These are phyloP conservation scores for Vigna mungo DNA, from an alignment of 306 rosid genomes.

Conservation along the genomic window DNA sequence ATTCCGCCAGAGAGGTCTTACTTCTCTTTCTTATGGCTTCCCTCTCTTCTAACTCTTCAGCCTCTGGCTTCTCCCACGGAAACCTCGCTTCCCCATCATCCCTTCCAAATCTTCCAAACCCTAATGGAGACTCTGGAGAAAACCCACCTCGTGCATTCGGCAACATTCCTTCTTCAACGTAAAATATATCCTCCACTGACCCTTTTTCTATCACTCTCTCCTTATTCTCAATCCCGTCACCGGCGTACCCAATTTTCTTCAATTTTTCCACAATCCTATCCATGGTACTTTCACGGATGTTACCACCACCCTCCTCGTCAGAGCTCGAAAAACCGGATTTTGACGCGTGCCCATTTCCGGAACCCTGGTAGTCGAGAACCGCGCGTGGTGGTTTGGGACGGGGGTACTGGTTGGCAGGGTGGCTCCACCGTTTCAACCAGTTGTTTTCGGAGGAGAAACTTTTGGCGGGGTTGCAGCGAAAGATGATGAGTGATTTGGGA, in stretches of 20 bases:
- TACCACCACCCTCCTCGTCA: constrained; percentile 47
- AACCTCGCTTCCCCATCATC: constrained; percentile 77
- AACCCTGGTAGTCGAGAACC: constrained; percentile 52
- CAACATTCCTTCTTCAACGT: constrained; percentile 87
- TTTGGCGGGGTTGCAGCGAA: constrained; percentile 27
- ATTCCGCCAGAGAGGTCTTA: constrained; percentile 76
- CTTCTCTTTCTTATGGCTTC: constrained; percentile 50
- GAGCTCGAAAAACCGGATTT: constrained; percentile 45
- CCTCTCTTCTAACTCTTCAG: constrained; percentile 50
- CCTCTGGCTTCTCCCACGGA: constrained; percentile 92
- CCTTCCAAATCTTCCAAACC: constrained; percentile 71
- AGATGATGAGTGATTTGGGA: constrained; percentile 40
- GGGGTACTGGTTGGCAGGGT: constrained; percentile 47
- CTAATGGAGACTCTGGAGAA: constrained; percentile 70
- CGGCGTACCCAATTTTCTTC: constrained; percentile 83
- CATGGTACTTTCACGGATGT: constrained; percentile 74
- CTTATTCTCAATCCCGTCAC: constrained; percentile 47
- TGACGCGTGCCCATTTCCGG: constrained; percentile 57
- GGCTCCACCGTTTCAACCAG: constrained; percentile 80
- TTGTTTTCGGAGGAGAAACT: constrained; percentile 46
- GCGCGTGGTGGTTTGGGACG: constrained; percentile 65
- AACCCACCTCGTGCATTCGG: constrained; percentile 87
- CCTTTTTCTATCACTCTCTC: constrained; percentile 78
- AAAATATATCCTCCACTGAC: constrained; percentile 88
- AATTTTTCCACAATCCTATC: constrained; percentile 83